phyloP scores from a whole-genome alignment of 2,329 filamentous ascomycete genomes.

The Ramularia collo-cygni region DNA sequence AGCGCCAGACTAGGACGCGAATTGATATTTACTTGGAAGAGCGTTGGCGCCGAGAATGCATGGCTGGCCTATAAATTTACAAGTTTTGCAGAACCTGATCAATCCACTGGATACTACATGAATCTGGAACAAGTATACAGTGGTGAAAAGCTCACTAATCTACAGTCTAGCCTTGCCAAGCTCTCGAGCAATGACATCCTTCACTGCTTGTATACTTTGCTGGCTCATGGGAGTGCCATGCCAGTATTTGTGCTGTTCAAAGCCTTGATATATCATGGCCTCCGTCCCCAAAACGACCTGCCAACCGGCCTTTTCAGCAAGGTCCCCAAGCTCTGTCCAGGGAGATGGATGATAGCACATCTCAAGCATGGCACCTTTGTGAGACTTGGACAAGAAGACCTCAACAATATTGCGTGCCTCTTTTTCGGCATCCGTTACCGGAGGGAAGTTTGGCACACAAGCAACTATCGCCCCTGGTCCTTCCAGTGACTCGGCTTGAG shows the following conservation, averaged over 20 bases:
- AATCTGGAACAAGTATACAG: no score
- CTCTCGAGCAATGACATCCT: conserved; percentile 42
- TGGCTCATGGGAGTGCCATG: conserved; percentile 50
- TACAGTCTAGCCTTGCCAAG: conserved; percentile 19
- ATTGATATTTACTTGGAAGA: no score
- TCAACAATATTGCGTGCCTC: conserved; percentile 52
- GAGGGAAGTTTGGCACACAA: conserved; percentile 71
- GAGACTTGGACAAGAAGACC: conserved; percentile 41
- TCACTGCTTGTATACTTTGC: conserved; percentile 54
- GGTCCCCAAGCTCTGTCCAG: conserved; percentile 57
- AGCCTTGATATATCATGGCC: conserved; percentile 68
- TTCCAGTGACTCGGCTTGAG: conserved; percentile 53
- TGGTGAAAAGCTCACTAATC: not conserved
- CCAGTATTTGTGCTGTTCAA: conserved; percentile 59
- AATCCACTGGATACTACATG: no score
- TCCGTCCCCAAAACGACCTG: conserved; percentile 69
- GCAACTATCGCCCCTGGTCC: conserved; percentile 62
- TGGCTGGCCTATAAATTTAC: no score
- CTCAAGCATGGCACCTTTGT: conserved; percentile 65
- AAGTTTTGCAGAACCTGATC: no score
- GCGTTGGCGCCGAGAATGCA: no score
- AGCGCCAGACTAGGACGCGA: no score
- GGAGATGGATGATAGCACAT: conserved; percentile 78
- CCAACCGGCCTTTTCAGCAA: conserved; percentile 60
- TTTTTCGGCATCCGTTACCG: conserved; percentile 56